Base-by-base conservation (phyloP, 2,329 filamentous ascomycete species). In the Phialophora verrucosa region DNA sequence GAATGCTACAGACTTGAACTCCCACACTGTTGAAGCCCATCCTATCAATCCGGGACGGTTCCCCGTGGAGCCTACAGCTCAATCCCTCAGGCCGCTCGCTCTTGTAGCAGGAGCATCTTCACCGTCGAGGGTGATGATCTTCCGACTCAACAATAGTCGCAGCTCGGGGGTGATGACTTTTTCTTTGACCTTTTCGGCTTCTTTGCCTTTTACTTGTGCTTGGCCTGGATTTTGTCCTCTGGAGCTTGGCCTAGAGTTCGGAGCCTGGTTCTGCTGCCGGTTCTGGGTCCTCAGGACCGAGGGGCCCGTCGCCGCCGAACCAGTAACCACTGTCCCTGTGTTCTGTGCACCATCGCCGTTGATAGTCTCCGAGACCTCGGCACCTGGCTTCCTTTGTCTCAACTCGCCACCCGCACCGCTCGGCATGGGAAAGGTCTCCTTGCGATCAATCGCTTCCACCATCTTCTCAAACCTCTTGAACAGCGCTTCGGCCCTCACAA, bases 401-500 rank as follows among this genome's bases (percentile, higher is more conserved):
- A 66, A 42, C 17, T 69, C 59, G 14, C 31, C 29, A 6, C 54
- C 49, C 2, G 59, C 75, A 71, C 53, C 62, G 74, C 80, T 75
- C 64, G 84, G 87, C 0, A 83, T 80, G 0, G 93, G 93, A 72
- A 97, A 96, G 74, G 91, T 93, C 59, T 90, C 84, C 78, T 95
- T 96, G 80, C 95, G 94, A 78, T 99, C 96, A 42, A 97, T 90
- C 0, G 92, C 91, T 74, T 98, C 92, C 11, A 99, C 90, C 1
- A 92, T 90, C 53, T 93, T 87, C 74, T 96, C 90, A 79, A 97
- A 99, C 58, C 91, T 89, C 69, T 87, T 88, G 83, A 96, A 99
- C 2, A 99, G 86, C 0, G 88, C 86, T 78, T 99, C 95, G 11
- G 95, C 95, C 35, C 93, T 88, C 66, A 96, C 88, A 20, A 98